Base-by-base conservation (phyloP, 2,329 filamentous ascomycete species). In the Colletotrichum incanum region DNA sequence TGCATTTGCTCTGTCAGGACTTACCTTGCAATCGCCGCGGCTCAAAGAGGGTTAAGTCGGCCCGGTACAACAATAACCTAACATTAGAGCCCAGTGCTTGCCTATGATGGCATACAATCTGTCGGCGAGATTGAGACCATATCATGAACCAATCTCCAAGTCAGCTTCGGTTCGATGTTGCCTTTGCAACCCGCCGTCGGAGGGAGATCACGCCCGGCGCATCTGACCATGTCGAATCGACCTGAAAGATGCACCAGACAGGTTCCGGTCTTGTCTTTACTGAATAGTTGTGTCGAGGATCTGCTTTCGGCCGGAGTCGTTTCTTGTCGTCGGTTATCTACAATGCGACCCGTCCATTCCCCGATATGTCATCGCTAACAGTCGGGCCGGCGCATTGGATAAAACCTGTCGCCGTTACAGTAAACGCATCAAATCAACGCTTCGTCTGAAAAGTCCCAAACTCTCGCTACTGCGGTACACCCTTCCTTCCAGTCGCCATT, bases 371-470 rank as follows among this genome's bases (percentile, higher is more conserved):
- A 28, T 50, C 14, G 31, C 45, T 28, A 41, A 5, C 11, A 23
- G n/a, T 28, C 43, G n/a, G 20, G 26, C 45, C 9, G 12, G 34
- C n/a, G 31, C 45, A 26, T 50, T 23, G 28, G 11, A 23, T 7
- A 49, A 62, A 37, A 62, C 45, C 1, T 39, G 23, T n/a, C 31
- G 45, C 31, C 60, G n/a, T 41, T 23, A 63, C 45, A 28, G 45
- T 18, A 63, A 50, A 41, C 34, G 43, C 45, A 39, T 41, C 31
- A 61, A 26, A 20, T 50, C 18, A 16, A 12, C 8, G 34, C 45
- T 41, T 62, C 45, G n/a, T 31, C 39, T n/a, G 31, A n/a, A 28
- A n/a, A 63, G 20, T 4, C 5, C 20, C 14, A 34, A 47, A 9
- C 16, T n/a, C 37, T 26, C 28, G 6, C 37, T 12, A 50, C 45